Evolutionary conservation across 2,329 filamentous ascomycete species (phyloP), one percentile per base, ranked within the genome.

Genomic region (Whalleya microplaca): DNA sequence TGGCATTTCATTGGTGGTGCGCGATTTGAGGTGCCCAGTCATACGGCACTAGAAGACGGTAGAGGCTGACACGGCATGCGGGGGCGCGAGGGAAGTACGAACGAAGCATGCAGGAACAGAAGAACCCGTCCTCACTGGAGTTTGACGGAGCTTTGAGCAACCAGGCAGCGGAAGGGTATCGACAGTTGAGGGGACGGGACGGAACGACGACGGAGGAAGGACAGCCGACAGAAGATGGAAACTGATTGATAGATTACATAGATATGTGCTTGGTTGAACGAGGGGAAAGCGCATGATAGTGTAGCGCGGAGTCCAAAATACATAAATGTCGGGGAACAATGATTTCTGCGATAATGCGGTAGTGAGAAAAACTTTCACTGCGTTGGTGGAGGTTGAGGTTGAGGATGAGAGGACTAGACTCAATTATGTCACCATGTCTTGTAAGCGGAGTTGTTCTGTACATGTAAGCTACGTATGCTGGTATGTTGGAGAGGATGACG

Each of bases 161-260:
- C 48, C 23, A 51, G 19, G 29, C 41, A 48, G 20, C 52, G 60
- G 60, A 55, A 63, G 57, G 55, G 53, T 58, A 51, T 60, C 44
- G 37, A 48, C 55, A 53, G 45, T 21, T 51, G 42, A 61, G 55
- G 55, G 52, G 45, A 55, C 57, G 49, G 49, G 56, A 53, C 20
- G 48, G 48, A 37, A 12, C 32, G 32, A 7, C 10, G 32, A 37
- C 32, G 32, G 32, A 37, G 6, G n/a, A 49, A 44, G 52, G 44
- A 42, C 44, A 45, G 48, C 41, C 21, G 29, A 40, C 48, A 50
- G 42, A 42, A 37, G 48, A 19, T 27, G 23, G 40, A 44, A 41
- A 23, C 48, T 50, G 46, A 44, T 41, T 23, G 45, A 58, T 51
- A 8, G 23, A 7, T 41, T 43, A 19, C 3, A n/a, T 41, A 41